phyloP scores from a whole-genome alignment of 441 rosid genomes.

The Populus hybrid region DNA sequence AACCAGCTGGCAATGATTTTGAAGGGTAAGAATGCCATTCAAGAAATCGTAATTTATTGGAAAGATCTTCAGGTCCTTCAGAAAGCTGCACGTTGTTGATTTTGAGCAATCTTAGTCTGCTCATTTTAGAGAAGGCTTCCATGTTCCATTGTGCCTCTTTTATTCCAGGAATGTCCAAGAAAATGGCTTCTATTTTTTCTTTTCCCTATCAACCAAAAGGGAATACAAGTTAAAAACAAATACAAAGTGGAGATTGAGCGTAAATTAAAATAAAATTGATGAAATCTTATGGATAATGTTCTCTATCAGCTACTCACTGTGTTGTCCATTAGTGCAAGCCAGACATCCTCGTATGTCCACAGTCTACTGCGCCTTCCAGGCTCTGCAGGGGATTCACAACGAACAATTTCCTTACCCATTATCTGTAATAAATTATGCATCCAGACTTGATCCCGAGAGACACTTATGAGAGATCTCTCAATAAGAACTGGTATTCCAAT shows the following conservation, averaged over 20 bases:
- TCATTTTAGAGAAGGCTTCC: background rate
- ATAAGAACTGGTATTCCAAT: no score
- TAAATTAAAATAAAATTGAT: background rate
- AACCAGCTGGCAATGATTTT: background rate
- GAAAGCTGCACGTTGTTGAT: background rate
- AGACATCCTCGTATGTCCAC: background rate
- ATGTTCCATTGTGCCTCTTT: background rate
- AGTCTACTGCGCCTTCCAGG: conserved; percentile 22
- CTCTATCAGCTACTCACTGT: conserved; percentile 13
- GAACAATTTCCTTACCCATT: conserved; percentile 28
- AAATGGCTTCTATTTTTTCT: background rate
- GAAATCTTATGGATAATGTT: conserved; percentile 3
- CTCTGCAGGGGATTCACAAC: background rate
- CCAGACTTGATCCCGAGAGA: no score
- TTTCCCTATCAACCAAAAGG: background rate
- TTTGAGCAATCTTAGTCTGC: background rate
- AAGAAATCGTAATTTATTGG: background rate
- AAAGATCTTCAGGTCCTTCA: background rate
- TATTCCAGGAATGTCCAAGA: conserved; percentile 11
- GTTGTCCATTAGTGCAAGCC: background rate
- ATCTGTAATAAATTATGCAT: conserved; percentile 21
- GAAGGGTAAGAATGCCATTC: background rate
- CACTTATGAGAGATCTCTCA: no score
- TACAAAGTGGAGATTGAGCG: background rate
- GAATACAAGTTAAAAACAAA: background rate